These are phyloP conservation scores for Trypanosoma caninum DNA, from an alignment of 208 protist species.

Conservation along the genomic window DNA sequence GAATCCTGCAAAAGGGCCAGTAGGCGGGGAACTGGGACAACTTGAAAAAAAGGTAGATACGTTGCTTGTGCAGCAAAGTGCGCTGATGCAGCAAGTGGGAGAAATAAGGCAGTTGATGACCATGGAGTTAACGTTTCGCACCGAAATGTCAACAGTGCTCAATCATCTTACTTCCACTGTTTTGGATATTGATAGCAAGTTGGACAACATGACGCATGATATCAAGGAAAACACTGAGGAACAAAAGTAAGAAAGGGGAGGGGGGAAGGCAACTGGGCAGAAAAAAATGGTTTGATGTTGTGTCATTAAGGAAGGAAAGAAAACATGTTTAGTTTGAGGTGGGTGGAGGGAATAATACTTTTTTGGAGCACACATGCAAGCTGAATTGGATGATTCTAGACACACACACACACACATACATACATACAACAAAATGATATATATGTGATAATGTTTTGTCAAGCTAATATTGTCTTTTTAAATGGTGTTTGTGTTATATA, in stretches of 20 bases:
- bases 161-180: slow-evolving; percentile 70
- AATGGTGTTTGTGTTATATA: background rate
- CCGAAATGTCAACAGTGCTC: slow-evolving; percentile 64
- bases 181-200: slow-evolving; percentile 65
- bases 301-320: background rate
- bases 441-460: background rate
- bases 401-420: slow-evolving; percentile 1
- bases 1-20: background rate
- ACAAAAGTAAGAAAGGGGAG: slow-evolving; percentile 1
- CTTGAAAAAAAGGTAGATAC: slow-evolving; percentile 43
- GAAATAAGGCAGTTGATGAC: slow-evolving; percentile 53
- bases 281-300: no score
- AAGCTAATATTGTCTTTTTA: background rate
- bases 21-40: background rate
- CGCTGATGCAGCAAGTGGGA: slow-evolving; percentile 29
- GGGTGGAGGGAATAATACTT: no score
- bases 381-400: no score
- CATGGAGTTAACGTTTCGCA: slow-evolving; percentile 34
- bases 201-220: slow-evolving; percentile 56
- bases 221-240: background rate
- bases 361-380: no score
- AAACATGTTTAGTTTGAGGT: background rate
- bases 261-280: background rate
- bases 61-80: slow-evolving; percentile 41
- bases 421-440: background rate